Evolutionary conservation across 1,284 basidiomycete species (phyloP), one percentile per base, ranked within the genome.

Genomic region (Ustilago curta): DNA sequence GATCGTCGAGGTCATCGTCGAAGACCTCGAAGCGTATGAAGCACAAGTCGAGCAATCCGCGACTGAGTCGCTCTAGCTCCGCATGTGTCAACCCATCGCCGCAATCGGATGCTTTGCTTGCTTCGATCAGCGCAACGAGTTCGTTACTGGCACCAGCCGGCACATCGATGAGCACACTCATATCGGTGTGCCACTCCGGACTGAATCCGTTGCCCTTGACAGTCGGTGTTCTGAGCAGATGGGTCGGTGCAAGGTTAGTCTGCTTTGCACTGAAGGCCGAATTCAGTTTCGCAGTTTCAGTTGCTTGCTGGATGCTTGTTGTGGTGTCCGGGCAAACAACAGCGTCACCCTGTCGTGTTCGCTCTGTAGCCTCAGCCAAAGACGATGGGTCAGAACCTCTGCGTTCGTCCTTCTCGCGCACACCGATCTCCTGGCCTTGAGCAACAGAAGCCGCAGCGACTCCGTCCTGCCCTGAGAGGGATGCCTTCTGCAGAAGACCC

Each of bases 21-120:
- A 65, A 77, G 21, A 82, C 75, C 65, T 84, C 77, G 53, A 84
- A 80, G 7, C 80, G 79, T 1, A 84, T 43, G 51, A 84, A 84
- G 64, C 77, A 78, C 8, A 84, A 68, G 45, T 84, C 82, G 12
- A 84, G 72, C 29, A 84, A 59, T 8, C 81, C 82, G 8, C 80
- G 76, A 18, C 78, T 78, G 4, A 70, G 44, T 8, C 53, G 59
- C 6, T 75, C 64, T 32, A 70, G 40, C 27, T 66, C 69, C 5
- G 45, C 23, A 25, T 55, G 52, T 25, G 48, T 32, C 35, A 49
- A 43, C 18, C 37, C 37, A 23, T 48, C 25, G 25, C 51, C 58
- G 2, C 31, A 23, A 9, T 32, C 32, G 7, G 25, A 40, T 8
- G 47, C 39, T 47, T 58, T 59, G 40, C 56, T 62, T 5, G 63